Evolutionary conservation across 169 alveolate species (phyloP), one percentile per base, ranked within the genome.

Genomic region (Cryptosporidium baileyi): DNA sequence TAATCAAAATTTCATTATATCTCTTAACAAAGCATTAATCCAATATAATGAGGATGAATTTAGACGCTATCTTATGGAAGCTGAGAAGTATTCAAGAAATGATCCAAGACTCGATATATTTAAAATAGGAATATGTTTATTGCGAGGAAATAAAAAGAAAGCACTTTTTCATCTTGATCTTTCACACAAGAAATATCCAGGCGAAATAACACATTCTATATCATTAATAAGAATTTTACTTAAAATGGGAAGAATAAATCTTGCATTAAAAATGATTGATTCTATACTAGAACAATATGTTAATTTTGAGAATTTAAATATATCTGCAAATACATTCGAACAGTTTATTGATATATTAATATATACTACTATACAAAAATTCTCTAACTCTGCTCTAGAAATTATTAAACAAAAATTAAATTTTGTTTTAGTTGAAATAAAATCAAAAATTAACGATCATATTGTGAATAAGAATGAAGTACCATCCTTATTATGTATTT

Each of bases 21-120:
- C 79, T 9, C 43, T 81, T n/a, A 81, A 81, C 57, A 81, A 81
- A 49, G 85, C 85, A 36, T n/a, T 74, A 54, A 19, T 41, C 30
- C 38, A 30, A 15, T 74, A 32, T 74, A 40, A 51, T 74, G 51
- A 51, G 36, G 17, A 32, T 32, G 74, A 61, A 51, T 52, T 32
- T 9, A 59, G 49, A 13, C 54, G 43, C 32, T 54, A 74, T 26
- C 49, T 74, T 34, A 74, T 38, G 19, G 74, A 74, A 13, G 85
- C 85, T 22, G 67, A 52, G 54, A 57, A 52, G 51, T 74, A 26
- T 43, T 54, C 85, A 19, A 30, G 19, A 15, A 54, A 59, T 5
- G 32, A 51, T 7, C 32, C 44, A 19, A 74, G 54, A 54, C 85
- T 74, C 17, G 85, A 74, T 11, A 26, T 74, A 24, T 74, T 74